Conservation (phyloP, 257 asterid genomes). For the Cynanchum wilfordii region DNA sequence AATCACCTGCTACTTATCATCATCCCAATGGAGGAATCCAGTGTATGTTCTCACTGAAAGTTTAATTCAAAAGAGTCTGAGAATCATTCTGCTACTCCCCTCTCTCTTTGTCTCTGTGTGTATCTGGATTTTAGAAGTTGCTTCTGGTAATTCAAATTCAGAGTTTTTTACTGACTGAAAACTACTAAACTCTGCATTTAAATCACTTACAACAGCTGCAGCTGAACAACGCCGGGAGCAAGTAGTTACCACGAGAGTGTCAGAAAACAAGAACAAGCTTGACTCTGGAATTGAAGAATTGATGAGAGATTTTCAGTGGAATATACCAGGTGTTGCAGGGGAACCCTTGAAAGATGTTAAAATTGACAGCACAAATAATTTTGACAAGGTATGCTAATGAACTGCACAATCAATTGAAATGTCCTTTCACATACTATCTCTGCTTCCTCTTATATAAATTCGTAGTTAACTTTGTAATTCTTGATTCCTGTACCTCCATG, state of each 20-base stretch:
- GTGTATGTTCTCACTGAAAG: conserved; percentile 18
- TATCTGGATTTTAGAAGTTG: background rate
- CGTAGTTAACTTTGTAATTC: background rate
- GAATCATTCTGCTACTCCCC: background rate
- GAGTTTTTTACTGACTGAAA: background rate
- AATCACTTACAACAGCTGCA: conserved; percentile 17
- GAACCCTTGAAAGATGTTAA: conserved; percentile 8
- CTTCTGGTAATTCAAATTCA: background rate
- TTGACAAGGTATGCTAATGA: conserved; percentile 12
- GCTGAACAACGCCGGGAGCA: conserved; percentile 7
- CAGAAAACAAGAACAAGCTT: conserved; percentile 21
- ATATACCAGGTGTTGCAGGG: conserved; percentile 8
- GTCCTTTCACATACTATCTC: background rate
- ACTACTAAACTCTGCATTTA: background rate
- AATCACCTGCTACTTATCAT: conserved; percentile 5
- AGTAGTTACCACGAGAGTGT: background rate
- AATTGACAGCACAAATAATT: conserved; percentile 2
- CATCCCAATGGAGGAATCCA: conserved; percentile 9
- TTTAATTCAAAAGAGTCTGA: background rate
- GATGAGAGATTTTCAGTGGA: conserved; percentile 31
- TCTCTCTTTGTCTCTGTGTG: background rate
- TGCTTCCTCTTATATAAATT: background rate
- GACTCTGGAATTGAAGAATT: conserved; percentile 40
- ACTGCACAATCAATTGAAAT: conserved; percentile 1
- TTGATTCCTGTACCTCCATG: background rate